phyloP scores from a whole-genome alignment of 371 early-diverging fungal species.

The Lichtheimia corymbifera region DNA sequence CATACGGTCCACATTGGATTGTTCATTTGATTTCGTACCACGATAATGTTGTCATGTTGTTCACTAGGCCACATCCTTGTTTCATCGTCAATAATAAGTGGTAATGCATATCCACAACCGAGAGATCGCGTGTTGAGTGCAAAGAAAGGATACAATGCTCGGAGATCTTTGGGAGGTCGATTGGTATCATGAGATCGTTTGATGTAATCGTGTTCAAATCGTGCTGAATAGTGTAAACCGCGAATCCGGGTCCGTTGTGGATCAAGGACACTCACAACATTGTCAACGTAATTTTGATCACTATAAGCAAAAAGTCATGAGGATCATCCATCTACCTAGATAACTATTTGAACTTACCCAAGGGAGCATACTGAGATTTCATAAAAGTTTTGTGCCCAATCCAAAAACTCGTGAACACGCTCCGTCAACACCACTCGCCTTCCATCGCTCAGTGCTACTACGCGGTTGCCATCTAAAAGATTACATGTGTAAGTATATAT shows the following conservation, averaged over 20 bases:
- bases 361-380: constrained; percentile 80
- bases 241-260: constrained; percentile 61
- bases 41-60: constrained; percentile 81
- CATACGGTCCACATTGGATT: constrained; percentile 70
- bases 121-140: constrained; percentile 49
- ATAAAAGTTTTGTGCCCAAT: constrained; percentile 71
- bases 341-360: constrained; percentile 53
- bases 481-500: not conserved
- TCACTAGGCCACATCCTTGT: constrained; percentile 76
- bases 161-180: constrained; percentile 74
- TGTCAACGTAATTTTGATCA: constrained; percentile 78
- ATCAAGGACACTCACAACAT: constrained; percentile 70
- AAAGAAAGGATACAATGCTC: constrained; percentile 69
- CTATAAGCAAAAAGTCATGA: constrained; percentile 18
- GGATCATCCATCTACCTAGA: not conserved
- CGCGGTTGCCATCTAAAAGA: constrained; percentile 58
- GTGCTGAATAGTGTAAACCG: constrained; percentile 72
- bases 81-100: constrained; percentile 77
- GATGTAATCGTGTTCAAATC: constrained; percentile 71
- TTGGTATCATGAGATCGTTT: constrained; percentile 45
- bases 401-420: constrained; percentile 73
- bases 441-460: constrained; percentile 64
- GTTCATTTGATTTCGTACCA: constrained; percentile 60
- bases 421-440: constrained; percentile 70
- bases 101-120: constrained; percentile 53